phyloP scores from a whole-genome alignment of 352 stramenopile genomes.

The Aphanomyces cochlioides region DNA sequence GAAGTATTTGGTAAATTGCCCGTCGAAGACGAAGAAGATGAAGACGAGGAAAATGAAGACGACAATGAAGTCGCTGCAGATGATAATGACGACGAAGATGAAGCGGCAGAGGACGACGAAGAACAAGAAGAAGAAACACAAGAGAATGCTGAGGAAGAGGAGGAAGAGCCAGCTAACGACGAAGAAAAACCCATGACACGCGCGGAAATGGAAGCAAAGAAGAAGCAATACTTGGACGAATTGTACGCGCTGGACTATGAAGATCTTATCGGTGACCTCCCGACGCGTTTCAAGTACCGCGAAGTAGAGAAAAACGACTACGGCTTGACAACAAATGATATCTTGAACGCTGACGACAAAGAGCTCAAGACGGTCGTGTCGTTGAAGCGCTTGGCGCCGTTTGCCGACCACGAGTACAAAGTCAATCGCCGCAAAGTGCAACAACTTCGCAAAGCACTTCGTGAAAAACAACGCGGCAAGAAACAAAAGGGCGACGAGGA shows the following conservation, averaged over 20 bases:
- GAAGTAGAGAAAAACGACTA: conserved; percentile 94
- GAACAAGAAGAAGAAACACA: conserved; percentile 41
- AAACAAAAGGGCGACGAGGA: conserved; percentile 36
- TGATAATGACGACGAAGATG: conserved; percentile 35
- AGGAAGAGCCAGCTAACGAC: conserved; percentile 46
- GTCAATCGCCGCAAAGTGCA: conserved; percentile 56
- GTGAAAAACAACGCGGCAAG: conserved; percentile 61
- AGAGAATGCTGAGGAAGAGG: conserved; percentile 47
- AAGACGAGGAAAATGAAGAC: conserved; percentile 33
- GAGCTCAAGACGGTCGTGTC: conserved; percentile 96
- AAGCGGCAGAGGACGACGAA: conserved; percentile 29
- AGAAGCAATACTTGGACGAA: conserved; percentile 93
- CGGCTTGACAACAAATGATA: conserved; percentile 95
- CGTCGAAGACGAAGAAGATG: conserved; percentile 54
- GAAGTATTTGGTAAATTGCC: conserved; percentile 72
- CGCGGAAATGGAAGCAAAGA: conserved; percentile 68
- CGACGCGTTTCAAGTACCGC: conserved; percentile 98
- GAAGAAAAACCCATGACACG: conserved; percentile 47
- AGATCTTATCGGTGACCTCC: conserved; percentile 96
- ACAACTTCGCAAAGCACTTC: conserved; percentile 59
- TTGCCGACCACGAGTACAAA: conserved; percentile 79
- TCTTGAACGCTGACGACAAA: conserved; percentile 95
- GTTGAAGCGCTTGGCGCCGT: conserved; percentile 96
- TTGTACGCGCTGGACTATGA: conserved; percentile 99
- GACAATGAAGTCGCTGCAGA: conserved; percentile 40